Base-by-base conservation (phyloP, 2,329 filamentous ascomycete species). In the Nectriaceae sp. region DNA sequence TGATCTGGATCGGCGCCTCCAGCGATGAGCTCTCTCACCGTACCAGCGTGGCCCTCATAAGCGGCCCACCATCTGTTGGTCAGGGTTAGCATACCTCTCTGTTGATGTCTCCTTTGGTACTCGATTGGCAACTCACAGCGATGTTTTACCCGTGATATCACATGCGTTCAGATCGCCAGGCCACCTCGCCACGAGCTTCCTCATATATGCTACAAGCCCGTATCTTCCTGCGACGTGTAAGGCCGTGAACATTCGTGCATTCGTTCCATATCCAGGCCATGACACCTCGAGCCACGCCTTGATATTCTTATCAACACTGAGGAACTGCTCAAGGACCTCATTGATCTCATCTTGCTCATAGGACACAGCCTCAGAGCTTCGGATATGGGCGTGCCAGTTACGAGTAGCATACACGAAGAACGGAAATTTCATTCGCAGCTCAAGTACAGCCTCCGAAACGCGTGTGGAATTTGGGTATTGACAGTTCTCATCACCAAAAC, bases 41-140 rank as follows among this genome's bases (percentile, higher is more conserved):
- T 21, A 18, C 53, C 50, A 13, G n/a, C 31, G 16, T 61, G 58
- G 0, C 58, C 58, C 24, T 61, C 61, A 4, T 5, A 4, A 11
- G 57, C 54, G 1, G 58, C 57, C 58, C 57, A 61, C n/a, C n/a
- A 8, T 61, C 57, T 2, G 61, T 29, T 2, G 58, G 54, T 3
- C 40, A 42, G 2, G 57, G 50, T 16, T 50, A 3, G 50, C 48
- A 40, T 61, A 55, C 3, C 21, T 1, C 3, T 35, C 16, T 0
- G 48, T 26, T 10, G 40, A 47, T 2, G 13, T n/a, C 1, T 52
- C 49, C 8, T 50, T 11, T 3, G 40, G 18, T n/a, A 3, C 57
- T 40, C 10, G 61, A 20, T 6, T 38, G n/a, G n/a, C n/a, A n/a
- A n/a, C n/a, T 21, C 0, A 16, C 21, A 2, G 40, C 38, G n/a